A percentile compares a stretch with the other conserved stretches of the same genome.
Conservation (phyloP, 441 rosid genomes). For the Hura crepitans region DNA sequence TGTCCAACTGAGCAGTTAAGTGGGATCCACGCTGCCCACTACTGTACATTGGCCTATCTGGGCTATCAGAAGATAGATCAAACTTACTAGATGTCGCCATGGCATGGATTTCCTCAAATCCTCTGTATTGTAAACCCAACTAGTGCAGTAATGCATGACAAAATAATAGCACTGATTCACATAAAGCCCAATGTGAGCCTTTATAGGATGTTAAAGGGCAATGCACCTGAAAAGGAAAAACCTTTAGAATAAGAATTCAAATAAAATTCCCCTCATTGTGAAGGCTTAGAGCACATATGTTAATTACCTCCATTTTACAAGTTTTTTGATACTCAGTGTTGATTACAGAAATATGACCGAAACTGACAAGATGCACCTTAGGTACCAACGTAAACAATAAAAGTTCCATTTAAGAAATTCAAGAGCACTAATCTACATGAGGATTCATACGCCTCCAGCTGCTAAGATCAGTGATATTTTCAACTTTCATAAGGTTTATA, state of each 20-base stretch:
- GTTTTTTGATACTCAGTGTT: not conserved
- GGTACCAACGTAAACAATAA: not conserved
- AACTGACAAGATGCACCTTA: not conserved
- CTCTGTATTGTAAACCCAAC: constrained; percentile 44
- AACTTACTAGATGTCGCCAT: constrained; percentile 89
- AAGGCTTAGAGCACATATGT: constrained; percentile 16
- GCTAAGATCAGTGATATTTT: not conserved
- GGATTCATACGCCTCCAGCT: not conserved
- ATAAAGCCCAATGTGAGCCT: constrained; percentile 49
- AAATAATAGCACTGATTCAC: constrained; percentile 42
- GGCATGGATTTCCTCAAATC: constrained; percentile 50
- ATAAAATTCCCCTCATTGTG: constrained; percentile 8
- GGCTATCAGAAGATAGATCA: constrained; percentile 80
- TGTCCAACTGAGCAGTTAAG: constrained; percentile 69
- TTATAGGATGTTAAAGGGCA: constrained; percentile 21
- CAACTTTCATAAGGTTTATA: not conserved
- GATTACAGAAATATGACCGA: not conserved
- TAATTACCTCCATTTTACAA: constrained; percentile 8
- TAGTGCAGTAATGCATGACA: constrained; percentile 69
- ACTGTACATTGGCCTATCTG: constrained; percentile 65
- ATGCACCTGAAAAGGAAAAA: constrained; percentile 46
- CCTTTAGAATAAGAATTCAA: constrained; percentile 23
- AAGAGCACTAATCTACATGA: no score
- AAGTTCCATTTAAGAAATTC: constrained; percentile 9
- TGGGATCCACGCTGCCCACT: constrained; percentile 79